Percentiles rank a stretch among this genome's conserved stretches.
These are phyloP conservation scores for Eragrostis curvula DNA, from an alignment of 176 grass and related monocot genomes.

Conservation along the genomic window DNA sequence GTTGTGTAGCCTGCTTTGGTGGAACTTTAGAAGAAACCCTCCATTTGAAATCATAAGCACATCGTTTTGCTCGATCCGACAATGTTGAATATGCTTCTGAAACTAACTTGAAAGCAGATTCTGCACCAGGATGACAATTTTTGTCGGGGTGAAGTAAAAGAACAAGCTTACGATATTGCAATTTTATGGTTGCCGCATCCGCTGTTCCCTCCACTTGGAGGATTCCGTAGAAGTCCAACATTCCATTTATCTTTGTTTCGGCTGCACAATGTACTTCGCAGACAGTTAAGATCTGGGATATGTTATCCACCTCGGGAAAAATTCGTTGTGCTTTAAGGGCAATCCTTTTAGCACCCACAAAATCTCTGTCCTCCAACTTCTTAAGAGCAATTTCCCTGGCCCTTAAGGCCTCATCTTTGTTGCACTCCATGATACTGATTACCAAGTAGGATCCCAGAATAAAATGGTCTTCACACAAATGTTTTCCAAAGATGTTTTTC, in stretches of 20 bases:
- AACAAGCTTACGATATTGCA: slow-evolving; percentile 76
- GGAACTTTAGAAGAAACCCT: slow-evolving; percentile 37
- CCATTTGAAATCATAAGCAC: slow-evolving; percentile 72
- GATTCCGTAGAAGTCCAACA: slow-evolving; percentile 69
- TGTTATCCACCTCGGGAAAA: slow-evolving; percentile 76
- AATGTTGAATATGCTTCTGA: slow-evolving; percentile 75
- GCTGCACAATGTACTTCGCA: slow-evolving; percentile 87
- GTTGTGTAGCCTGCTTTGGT: slow-evolving; percentile 35
- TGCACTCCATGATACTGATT: slow-evolving; percentile 66
- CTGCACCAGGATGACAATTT: slow-evolving; percentile 67
- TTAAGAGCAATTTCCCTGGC: slow-evolving; percentile 77
- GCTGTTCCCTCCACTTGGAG: slow-evolving; percentile 61
- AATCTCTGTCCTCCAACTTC: slow-evolving; percentile 73
- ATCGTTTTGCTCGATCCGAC: slow-evolving; percentile 67
- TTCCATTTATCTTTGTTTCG: slow-evolving; percentile 50
- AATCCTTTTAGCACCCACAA: slow-evolving; percentile 71
- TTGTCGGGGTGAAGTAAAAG: slow-evolving; percentile 90
- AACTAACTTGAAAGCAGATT: slow-evolving; percentile 88
- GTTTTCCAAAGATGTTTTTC: neutral
- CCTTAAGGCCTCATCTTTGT: slow-evolving; percentile 85
- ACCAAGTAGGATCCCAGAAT: slow-evolving; percentile 23
- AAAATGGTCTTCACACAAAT: slow-evolving; percentile 36
- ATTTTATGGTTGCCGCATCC: slow-evolving; percentile 74
- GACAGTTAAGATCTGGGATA: slow-evolving; percentile 67
- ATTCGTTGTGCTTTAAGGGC: slow-evolving; percentile 78